Evolutionary conservation across 768 basidiomycete species (phyloP), one percentile per base, ranked within the genome.

Genomic region (Pulveroboletus sp.): DNA sequence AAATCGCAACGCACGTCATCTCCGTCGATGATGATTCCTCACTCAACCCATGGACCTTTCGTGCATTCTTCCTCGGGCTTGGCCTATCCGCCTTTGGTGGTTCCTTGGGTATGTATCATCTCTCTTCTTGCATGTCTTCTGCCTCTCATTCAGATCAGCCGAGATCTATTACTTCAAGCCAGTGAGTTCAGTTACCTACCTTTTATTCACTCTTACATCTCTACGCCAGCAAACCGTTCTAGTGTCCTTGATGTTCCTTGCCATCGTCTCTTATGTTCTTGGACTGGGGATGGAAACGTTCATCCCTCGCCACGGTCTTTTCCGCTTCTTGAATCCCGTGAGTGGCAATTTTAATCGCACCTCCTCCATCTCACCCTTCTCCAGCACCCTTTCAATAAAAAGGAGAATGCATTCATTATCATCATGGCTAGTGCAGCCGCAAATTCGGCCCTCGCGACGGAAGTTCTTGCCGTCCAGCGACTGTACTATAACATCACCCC

Each of bases 81-180:
- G 79, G 74, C 72, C 50, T 78, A 67, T 68, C 78, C 71, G 23
- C 72, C 68, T 63, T 81, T 33, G 77, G 78, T 54, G 73, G 75
- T 39, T 72, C 78, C 14, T 67, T 81, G 20, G 77, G 77, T 74
- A 56, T 11, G 61, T 56, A n/a, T 12, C 33, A 24, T 40, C 12
- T 33, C 7, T 4, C 4, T 16, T 36, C 16, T 31, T 12, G 27
- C 16, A 8, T 19, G 1, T 54, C 19, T 46, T 43, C 20, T 32
- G 0, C 6, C 43, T 31, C 55, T 39, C 13, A 45, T 6, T 13
- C 33, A 21, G 17, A 17, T 14, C 45, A 79, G 78, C 78, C 21
- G 73, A 82, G 53, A 81, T 82, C 24, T 81, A 80, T 61, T 82
- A 81, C 58, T 82, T 80, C 63, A 80, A 81, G 61, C 78, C 79